Conservation (phyloP, 768 basidiomycete genomes). For the Suillus luteus region DNA sequence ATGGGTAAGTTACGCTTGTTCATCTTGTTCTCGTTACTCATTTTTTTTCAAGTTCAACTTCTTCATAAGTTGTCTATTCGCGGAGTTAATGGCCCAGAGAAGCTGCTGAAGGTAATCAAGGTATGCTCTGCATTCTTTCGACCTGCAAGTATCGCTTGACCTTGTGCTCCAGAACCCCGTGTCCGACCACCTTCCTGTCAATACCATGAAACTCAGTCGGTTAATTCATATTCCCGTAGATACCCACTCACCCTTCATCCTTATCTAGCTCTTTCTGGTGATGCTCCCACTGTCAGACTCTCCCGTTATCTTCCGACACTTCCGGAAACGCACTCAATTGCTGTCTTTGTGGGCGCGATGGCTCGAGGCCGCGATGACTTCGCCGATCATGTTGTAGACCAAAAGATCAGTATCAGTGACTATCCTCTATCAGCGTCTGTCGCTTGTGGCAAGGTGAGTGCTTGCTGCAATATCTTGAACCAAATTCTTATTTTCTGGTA, state of each 20-base stretch:
- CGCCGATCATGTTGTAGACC: conserved; percentile 91
- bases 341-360: conserved; percentile 98
- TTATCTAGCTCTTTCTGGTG: conserved; percentile 80
- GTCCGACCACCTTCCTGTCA: conserved; percentile 89
- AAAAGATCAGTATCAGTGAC: conserved; percentile 95
- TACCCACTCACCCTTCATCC: neutral
- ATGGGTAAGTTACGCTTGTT: conserved; percentile 70
- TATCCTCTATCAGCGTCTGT: conserved; percentile 92
- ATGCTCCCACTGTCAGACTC: conserved; percentile 79
- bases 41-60: conserved; percentile 73
- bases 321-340: conserved; percentile 85
- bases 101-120: conserved; percentile 95
- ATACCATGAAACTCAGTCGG: conserved; percentile 94
- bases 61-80: conserved; percentile 95
- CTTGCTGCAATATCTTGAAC: neutral
- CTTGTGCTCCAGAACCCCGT: conserved; percentile 74
- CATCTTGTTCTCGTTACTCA: conserved; percentile 9
- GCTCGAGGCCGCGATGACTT: conserved; percentile 96
- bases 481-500: conserved; percentile 30
- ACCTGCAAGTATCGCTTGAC: conserved; percentile 11
- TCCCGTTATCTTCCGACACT: conserved; percentile 84
- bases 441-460: conserved; percentile 91
- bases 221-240: conserved; percentile 21
- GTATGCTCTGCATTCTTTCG: conserved; percentile 40
- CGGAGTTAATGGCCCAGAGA: conserved; percentile 95